These are phyloP conservation scores for Trichomonas gallinae DNA, from an alignment of 208 protist species.

Conservation along the genomic window DNA sequence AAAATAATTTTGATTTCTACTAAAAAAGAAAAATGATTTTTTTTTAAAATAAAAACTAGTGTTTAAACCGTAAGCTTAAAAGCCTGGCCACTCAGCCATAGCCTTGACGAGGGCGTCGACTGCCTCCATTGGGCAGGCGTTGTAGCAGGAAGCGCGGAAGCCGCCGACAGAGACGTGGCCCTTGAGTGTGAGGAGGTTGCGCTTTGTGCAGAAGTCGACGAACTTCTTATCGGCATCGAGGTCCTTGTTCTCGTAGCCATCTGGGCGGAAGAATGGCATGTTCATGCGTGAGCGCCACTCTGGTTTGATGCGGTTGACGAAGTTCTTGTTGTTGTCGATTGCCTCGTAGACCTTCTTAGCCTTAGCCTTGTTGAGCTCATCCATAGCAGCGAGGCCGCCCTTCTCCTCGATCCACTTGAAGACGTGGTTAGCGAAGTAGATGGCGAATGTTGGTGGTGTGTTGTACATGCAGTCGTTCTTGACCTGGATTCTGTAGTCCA, in stretches of 20 bases:
- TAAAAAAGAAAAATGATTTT: too few species aligned
- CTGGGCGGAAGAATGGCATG: constrained; percentile 3
- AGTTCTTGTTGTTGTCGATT: background rate
- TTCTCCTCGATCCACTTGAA: constrained; percentile 19
- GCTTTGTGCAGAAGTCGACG: background rate
- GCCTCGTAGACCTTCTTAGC: constrained; percentile 7
- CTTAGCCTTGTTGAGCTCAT: background rate
- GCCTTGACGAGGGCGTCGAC: background rate
- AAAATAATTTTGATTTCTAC: too few species aligned
- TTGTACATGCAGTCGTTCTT: background rate
- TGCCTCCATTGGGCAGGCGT: background rate
- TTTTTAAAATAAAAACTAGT: background rate
- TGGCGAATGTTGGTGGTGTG: constrained; percentile 1
- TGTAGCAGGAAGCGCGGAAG: background rate
- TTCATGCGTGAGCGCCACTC: background rate
- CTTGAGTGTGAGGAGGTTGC: background rate
- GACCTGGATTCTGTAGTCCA: background rate
- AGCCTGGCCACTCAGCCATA: background rate
- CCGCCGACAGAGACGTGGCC: background rate
- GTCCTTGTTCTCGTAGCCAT: background rate
- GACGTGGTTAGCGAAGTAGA: background rate
- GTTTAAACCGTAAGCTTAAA: background rate
- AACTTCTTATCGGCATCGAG: background rate
- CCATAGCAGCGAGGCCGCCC: background rate
- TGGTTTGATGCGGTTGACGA: background rate